These are phyloP conservation scores for Pichia exigua DNA, from an alignment of 805 yeast genomes.

Conservation along the genomic window DNA sequence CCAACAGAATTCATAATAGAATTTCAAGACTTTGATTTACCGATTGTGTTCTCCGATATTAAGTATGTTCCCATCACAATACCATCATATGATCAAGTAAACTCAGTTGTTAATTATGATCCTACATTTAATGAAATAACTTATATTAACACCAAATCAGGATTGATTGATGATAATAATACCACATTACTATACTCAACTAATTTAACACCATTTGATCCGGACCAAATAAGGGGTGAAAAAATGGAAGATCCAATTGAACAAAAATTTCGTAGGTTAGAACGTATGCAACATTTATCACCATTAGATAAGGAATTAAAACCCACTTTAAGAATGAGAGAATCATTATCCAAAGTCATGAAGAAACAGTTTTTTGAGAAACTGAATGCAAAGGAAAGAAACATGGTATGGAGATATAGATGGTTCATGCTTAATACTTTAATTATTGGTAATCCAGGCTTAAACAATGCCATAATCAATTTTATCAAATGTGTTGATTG, in stretches of 20 bases:
- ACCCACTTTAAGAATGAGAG: conserved; percentile 79
- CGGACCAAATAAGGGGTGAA: conserved; percentile 44
- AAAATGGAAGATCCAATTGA: conserved; percentile 73
- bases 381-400: conserved; percentile 74
- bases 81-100: conserved; percentile 19
- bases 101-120: conserved; percentile 15
- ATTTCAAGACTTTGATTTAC: conserved; percentile 59
- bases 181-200: not conserved
- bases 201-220: conserved; percentile 45
- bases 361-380: conserved; percentile 78
- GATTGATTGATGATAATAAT: not conserved
- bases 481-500: conserved; percentile 83
- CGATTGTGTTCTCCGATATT: conserved; percentile 60
- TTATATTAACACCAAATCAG: conserved; percentile 15
- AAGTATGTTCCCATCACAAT: conserved; percentile 31
- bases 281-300: conserved; percentile 72
- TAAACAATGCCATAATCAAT: conserved; percentile 39
- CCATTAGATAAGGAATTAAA: conserved; percentile 77
- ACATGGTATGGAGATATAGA: conserved; percentile 83
- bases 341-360: conserved; percentile 60
- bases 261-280: conserved; percentile 73
- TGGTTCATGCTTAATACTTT: conserved; percentile 63
- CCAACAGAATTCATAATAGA: conserved; percentile 32
- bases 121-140: conserved; percentile 21
- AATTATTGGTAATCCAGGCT: conserved; percentile 27